phyloP scores from a whole-genome alignment of 768 basidiomycete species.

The Lactifluus subvellereus region DNA sequence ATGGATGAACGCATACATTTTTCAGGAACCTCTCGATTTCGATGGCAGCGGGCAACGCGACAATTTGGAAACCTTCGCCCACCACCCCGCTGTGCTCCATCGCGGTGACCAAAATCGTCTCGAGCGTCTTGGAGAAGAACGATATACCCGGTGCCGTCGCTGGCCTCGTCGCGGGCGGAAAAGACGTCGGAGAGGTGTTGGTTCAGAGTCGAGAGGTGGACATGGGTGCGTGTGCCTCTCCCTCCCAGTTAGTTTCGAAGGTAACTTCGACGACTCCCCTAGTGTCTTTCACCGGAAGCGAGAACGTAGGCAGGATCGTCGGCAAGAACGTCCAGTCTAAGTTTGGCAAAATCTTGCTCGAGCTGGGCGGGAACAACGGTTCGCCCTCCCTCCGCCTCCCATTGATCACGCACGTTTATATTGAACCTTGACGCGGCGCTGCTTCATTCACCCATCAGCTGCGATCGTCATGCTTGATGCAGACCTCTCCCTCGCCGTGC shows the following conservation, averaged over 20 bases:
- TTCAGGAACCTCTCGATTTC: conserved; percentile 85
- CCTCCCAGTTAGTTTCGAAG: background rate
- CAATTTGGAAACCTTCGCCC: conserved; percentile 92
- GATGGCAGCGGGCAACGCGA: conserved; percentile 86
- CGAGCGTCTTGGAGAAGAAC: conserved; percentile 75
- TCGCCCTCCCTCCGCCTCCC: conserved; percentile 25
- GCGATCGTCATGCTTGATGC: conserved; percentile 92
- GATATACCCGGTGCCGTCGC: conserved; percentile 81
- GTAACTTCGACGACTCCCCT: background rate
- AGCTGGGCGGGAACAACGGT: conserved; percentile 96
- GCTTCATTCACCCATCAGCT: conserved; percentile 42
- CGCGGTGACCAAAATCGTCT: conserved; percentile 81
- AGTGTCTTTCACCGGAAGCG: conserved; percentile 97
- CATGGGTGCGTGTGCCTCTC: conserved; percentile 49
- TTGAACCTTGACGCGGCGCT: background rate
- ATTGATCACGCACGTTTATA: background rate
- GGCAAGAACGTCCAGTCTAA: conserved; percentile 80
- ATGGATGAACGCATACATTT: conserved; percentile 1
- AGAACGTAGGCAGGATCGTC: conserved; percentile 80
- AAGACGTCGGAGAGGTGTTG: conserved; percentile 71
- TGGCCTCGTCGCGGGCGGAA: conserved; percentile 76
- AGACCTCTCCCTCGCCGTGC: conserved; percentile 83
- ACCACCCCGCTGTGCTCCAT: conserved; percentile 87
- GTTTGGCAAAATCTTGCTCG: conserved; percentile 86
- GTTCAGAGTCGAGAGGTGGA: conserved; percentile 71